Evolutionary conservation across 23 red algal genomes (phyloP).

Genomic region (Agarophyton chilense): DNA sequence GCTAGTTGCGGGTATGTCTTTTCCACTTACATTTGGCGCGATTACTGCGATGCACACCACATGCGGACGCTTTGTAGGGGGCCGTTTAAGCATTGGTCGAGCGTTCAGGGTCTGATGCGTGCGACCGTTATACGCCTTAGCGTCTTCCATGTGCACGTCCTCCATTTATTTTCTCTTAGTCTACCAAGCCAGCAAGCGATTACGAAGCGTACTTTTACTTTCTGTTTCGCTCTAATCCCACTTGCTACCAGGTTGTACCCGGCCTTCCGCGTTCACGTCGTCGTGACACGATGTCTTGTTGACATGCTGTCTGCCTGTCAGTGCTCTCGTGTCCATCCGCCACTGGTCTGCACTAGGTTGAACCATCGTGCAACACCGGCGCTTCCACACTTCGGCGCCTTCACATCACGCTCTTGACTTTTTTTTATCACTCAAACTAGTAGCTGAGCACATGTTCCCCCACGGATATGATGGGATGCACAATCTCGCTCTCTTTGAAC

Average conservation of each 20-base stretch:
- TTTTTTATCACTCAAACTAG: too few relatives aligned
- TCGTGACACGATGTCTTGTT: neutral
- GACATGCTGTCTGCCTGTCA: neutral
- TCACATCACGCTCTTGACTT: too few relatives aligned
- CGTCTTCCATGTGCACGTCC: too few relatives aligned
- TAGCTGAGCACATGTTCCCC: too few relatives aligned
- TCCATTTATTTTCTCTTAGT: too few relatives aligned
- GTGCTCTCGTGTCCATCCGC: neutral
- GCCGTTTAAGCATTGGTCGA: too few relatives aligned
- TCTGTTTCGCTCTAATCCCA: too few relatives aligned
- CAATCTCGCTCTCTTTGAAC: neutral
- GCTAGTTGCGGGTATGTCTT: too few relatives aligned
- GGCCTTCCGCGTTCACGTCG: neutral
- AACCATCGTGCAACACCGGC: too few relatives aligned
- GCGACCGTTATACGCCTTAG: neutral
- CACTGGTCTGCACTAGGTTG: neutral
- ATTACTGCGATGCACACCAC: constrained; percentile 27
- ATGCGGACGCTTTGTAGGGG: neutral
- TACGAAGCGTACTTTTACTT: too few relatives aligned
- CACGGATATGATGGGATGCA: neutral
- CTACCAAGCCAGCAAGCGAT: too few relatives aligned
- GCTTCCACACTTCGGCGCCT: neutral
- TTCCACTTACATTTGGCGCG: constrained; percentile 19
- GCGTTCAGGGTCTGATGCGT: neutral
- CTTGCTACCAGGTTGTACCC: too few relatives aligned